These are phyloP conservation scores for Ophiosphaerella herpotricha DNA, from an alignment of 2,329 filamentous ascomycete species.

Conservation along the genomic window DNA sequence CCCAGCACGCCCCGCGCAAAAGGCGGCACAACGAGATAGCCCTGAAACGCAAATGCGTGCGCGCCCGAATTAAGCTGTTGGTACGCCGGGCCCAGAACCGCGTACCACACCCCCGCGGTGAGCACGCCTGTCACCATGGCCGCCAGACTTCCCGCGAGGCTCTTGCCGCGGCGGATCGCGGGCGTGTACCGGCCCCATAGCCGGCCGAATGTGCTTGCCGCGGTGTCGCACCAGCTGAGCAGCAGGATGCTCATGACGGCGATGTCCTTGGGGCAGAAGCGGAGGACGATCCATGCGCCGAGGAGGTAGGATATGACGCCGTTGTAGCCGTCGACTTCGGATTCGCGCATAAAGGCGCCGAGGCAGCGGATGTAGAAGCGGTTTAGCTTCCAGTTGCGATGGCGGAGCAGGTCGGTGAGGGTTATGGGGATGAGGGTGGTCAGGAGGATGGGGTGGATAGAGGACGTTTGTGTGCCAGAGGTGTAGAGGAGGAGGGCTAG, in stretches of 20 bases:
- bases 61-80: conserved; percentile 43
- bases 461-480: conserved; percentile 72
- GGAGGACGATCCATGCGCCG: conserved; percentile 83
- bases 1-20: conserved; percentile 64
- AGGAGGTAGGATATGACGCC: conserved; percentile 96
- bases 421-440: conserved; percentile 81
- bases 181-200: conserved; percentile 89
- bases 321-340: conserved; percentile 91
- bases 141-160: conserved; percentile 83
- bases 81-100: conserved; percentile 70
- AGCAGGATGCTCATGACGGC: conserved; percentile 87
- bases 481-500: conserved; percentile 85
- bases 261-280: conserved; percentile 90
- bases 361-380: conserved; percentile 81
- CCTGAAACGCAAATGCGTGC: conserved; percentile 80
- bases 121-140: conserved; percentile 82
- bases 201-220: conserved; percentile 90
- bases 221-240: conserved; percentile 97
- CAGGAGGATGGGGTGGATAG: conserved; percentile 85
- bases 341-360: conserved; percentile 95
- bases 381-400: conserved; percentile 81
- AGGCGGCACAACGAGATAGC: conserved; percentile 71
- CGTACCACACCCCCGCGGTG: conserved; percentile 87
- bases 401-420: conserved; percentile 78
- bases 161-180: conserved; percentile 83